A percentile compares a stretch with the other conserved stretches of the same genome.
These are phyloP conservation scores for Linaria vulgaris DNA, from an alignment of 257 asterid genomes.

Conservation along the genomic window DNA sequence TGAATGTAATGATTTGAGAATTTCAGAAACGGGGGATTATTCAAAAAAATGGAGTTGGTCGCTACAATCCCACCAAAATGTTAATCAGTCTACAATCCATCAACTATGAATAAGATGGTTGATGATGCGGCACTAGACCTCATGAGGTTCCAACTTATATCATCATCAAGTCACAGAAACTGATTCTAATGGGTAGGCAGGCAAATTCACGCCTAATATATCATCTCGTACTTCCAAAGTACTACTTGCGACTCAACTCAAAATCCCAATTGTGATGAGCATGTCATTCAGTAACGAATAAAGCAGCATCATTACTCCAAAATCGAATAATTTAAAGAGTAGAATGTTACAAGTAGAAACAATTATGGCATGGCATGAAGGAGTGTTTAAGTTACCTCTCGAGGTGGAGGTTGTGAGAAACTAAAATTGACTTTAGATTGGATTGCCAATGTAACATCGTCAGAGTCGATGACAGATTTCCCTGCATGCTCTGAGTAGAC, in stretches of 20 bases:
- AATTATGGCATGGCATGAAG: not conserved
- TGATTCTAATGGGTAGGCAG: not conserved
- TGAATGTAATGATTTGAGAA: no score
- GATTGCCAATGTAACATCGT: constrained; percentile 81
- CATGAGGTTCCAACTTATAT: not conserved
- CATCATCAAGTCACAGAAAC: not conserved
- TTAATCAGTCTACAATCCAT: not conserved
- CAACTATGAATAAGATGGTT: not conserved
- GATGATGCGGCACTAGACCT: not conserved
- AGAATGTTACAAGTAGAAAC: not conserved
- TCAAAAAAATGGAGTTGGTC: no score
- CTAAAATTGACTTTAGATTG: constrained; percentile 84
- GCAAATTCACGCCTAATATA: not conserved
- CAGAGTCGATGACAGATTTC: constrained; percentile 66
- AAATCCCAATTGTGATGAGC: not conserved
- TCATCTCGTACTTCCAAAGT: not conserved
- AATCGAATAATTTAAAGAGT: not conserved
- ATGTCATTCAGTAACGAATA: not conserved
- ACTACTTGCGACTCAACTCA: not conserved
- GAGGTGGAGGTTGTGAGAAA: constrained; percentile 92
- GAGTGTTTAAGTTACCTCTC: constrained; percentile 53
- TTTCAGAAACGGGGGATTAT: not conserved
- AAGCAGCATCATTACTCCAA: not conserved
- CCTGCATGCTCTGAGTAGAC: constrained; percentile 87
- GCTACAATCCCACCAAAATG: not conserved